Percentiles rank a stretch among this genome's conserved stretches.
Conservation (phyloP, 2,329 filamentous ascomycete species). For the Fusarium tuaranense region DNA sequence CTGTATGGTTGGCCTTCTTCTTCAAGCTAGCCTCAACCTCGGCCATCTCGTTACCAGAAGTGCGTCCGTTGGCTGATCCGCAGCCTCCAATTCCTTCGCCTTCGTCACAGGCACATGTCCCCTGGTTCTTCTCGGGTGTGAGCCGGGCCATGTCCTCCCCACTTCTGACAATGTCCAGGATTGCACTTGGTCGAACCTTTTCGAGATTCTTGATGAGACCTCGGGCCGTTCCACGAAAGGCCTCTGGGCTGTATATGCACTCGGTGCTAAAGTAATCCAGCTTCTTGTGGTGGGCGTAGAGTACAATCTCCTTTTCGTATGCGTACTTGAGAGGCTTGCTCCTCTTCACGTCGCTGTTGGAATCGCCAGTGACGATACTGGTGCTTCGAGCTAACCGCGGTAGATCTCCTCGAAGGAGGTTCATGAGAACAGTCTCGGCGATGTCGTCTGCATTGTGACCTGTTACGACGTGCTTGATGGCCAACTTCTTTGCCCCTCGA, state of each 20-base stretch:
- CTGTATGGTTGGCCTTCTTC: conserved; percentile 32
- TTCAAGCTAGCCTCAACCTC: conserved; percentile 74
- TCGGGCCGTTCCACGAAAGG: conserved; percentile 91
- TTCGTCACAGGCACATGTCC: conserved; percentile 53
- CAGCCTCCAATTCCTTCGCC: conserved; percentile 72
- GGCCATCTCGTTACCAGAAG: conserved; percentile 81
- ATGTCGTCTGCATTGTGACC: conserved; percentile 98
- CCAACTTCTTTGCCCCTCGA: conserved; percentile 86
- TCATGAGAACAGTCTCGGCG: conserved; percentile 98
- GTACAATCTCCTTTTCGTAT: conserved; percentile 98
- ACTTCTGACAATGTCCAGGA: conserved; percentile 92
- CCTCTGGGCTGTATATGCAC: conserved; percentile 98
- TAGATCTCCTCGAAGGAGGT: conserved; percentile 89
- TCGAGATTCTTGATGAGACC: conserved; percentile 96
- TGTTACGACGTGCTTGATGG: conserved; percentile 93
- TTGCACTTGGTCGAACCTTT: conserved; percentile 91
- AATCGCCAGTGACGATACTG: conserved; percentile 84
- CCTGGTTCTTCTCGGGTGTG: conserved; percentile 54
- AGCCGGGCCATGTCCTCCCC: conserved; percentile 95
- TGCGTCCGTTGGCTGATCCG: conserved; percentile 72
- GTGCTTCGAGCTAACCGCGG: conserved; percentile 89
- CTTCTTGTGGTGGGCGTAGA: conserved; percentile 97
- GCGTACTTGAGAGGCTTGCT: conserved; percentile 98
- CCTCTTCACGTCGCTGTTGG: conserved; percentile 88
- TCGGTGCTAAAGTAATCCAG: conserved; percentile 98